Evolutionary conservation across 768 basidiomycete genomes (phyloP), one percentile per base, ranked within the genome.

Genomic region (Boletus huronensis): DNA sequence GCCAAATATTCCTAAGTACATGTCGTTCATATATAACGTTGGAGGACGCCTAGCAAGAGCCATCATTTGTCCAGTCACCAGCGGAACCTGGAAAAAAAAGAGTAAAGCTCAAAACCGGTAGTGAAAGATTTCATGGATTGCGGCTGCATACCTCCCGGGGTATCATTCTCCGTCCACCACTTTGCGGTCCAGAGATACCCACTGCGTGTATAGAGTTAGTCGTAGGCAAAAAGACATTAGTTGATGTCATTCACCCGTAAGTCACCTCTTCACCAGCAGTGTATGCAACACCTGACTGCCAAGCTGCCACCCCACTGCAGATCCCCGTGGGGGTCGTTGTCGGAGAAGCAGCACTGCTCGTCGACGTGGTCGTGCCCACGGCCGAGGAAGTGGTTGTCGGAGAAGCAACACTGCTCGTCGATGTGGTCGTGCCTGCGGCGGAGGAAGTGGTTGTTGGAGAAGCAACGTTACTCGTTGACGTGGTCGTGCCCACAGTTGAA

Each of bases 141-240:
- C 35, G 16, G 25, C 23, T 36, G 43, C 68, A 42, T 58, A 74
- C 75, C 71, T 57, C 74, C 67, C 9, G 84, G 84, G 39, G 64
- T 74, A 61, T 83, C 78, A 40, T 73, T 75, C 64, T 86, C 70
- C 17, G 82, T 79, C 83, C 85, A 85, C 79, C 81, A 85, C 51
- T 81, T 76, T 3, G 84, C 82, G 13, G 76, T 78, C 75, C 75
- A 79, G 40, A 75, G 65, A 55, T 75, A 19, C 8, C 53, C 59
- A 43, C 63, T 61, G 34, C 31, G n/a, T n/a, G n/a, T n/a, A 46
- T 9, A 17, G 21, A n/a, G 25, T 59, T 41, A 26, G 35, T 41
- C 45, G 25, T 53, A 40, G 50, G 55, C 34, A 53, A 43, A 19
- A 23, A 21, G 29, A 43, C 36, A 34, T 34, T n/a, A 36, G 10